A percentile compares a stretch with the other conserved stretches of the same genome.
These are phyloP conservation scores for Xylariaceae sp. DNA, from an alignment of 2,329 filamentous ascomycete species.

Conservation along the genomic window DNA sequence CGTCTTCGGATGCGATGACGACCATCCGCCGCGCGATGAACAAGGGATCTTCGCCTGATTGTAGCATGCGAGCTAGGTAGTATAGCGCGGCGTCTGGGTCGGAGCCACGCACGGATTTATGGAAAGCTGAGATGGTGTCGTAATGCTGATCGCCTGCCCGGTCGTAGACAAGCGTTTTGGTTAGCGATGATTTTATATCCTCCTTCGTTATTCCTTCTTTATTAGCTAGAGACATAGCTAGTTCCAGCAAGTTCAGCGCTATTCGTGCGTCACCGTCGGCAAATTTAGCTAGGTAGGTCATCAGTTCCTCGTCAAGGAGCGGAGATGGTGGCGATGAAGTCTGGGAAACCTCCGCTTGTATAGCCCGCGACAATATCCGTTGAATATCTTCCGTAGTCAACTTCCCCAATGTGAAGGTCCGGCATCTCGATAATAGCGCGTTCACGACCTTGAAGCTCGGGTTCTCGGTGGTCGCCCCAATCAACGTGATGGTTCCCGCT, in stretches of 20 bases:
- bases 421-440: slow-evolving; percentile 84
- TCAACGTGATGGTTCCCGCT: slow-evolving; percentile 84
- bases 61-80: slow-evolving; percentile 93
- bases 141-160: slow-evolving; percentile 95
- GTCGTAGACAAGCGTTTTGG: slow-evolving; percentile 93
- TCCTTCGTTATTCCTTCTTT: slow-evolving; percentile 69
- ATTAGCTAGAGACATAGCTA: slow-evolving; percentile 77
- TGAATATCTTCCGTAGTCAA: slow-evolving; percentile 73
- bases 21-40: slow-evolving; percentile 93
- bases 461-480: slow-evolving; percentile 96
- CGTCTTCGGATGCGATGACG: slow-evolving; percentile 91
- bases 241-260: slow-evolving; percentile 87
- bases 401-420: slow-evolving; percentile 84
- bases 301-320: slow-evolving; percentile 75
- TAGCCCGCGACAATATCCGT: slow-evolving; percentile 74
- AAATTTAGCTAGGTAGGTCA: slow-evolving; percentile 82
- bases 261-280: slow-evolving; percentile 92
- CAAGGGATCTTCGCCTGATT: slow-evolving; percentile 89
- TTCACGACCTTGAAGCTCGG: slow-evolving; percentile 91
- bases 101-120: slow-evolving; percentile 89
- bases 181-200: slow-evolving; percentile 79
- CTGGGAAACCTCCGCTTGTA: slow-evolving; percentile 59
- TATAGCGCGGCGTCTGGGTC: slow-evolving; percentile 89
- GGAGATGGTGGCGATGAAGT: slow-evolving; percentile 45
- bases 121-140: slow-evolving; percentile 94